Percentiles rank a stretch among this genome's conserved stretches.
phyloP scores from a whole-genome alignment of 2,329 filamentous ascomycete species.

The Aspergillus sp. region DNA sequence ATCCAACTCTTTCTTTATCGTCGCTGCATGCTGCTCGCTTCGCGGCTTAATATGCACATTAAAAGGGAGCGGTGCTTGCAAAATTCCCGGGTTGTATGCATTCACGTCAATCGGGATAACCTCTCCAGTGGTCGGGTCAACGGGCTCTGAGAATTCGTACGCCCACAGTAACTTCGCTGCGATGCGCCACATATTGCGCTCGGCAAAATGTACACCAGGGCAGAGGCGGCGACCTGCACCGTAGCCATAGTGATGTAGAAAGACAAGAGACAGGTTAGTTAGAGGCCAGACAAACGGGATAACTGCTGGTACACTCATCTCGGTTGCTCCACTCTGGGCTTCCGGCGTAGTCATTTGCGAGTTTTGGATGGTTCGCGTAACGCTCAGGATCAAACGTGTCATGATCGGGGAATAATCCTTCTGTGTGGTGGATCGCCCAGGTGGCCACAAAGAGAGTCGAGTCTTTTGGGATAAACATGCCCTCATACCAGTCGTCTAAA shows the following conservation, averaged over 20 bases:
- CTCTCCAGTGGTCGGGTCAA: not conserved
- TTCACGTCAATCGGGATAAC: not conserved
- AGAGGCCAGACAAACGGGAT: not conserved
- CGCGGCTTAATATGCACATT: not conserved
- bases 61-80: not conserved
- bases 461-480: conserved; percentile 48
- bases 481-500: conserved; percentile 41
- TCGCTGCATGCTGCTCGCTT: not conserved
- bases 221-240: conserved; percentile 32
- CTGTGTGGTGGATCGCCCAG: conserved; percentile 47
- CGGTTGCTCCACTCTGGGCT: conserved; percentile 34
- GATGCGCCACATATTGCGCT: conserved; percentile 29
- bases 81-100: not conserved
- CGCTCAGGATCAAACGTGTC: conserved; percentile 32
- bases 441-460: conserved; percentile 49
- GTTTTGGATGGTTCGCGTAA: conserved; percentile 26
- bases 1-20: not conserved
- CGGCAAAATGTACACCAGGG: conserved; percentile 34
- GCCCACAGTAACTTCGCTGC: conserved; percentile 34
- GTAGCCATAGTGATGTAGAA: conserved; percentile 17
- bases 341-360: conserved; percentile 39
- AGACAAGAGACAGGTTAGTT: not conserved
- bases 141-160: conserved; percentile 20
- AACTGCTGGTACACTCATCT: conserved; percentile 23
- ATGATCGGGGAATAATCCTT: conserved; percentile 23